Evolutionary conservation across 192 early-diverging fungal genomes (phyloP), one percentile per base, ranked within the genome.

Genomic region (Coemansia sp.): DNA sequence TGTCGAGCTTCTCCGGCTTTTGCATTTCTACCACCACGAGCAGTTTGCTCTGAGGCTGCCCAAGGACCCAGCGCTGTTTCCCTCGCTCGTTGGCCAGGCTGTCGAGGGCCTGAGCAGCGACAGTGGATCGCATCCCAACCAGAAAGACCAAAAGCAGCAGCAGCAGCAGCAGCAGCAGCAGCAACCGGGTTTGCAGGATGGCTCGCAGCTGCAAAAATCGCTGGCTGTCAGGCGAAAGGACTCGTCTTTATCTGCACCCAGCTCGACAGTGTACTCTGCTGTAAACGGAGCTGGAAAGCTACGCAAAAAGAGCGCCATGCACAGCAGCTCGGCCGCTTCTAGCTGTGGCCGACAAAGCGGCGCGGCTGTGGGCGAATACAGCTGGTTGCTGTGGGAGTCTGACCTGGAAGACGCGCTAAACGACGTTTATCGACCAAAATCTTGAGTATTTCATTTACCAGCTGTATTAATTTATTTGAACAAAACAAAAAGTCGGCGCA

Each of bases 331-430:
- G 20, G 3, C 28, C 3, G 55, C 55, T 28, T 45, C 52, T 33
- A 65, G 22, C 20, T 33, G 56, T 8, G 48, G 39, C n/a, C 51
- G 34, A 45, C 53, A 66, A 18, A 61, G 48, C 54, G 55, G 59
- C 15, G 56, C 60, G 7, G 65, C 48, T 8, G 59, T 59, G 22
- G 33, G 52, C 57, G 68, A 74, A 35, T 33, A 70, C 45, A 73
- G 61, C 48, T 83, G 80, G 80, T 37, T 74, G 66, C 45, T 63
- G 64, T 83, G 80, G 80, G 80, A 83, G 36, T 83, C 80, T 15
- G 80, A 83, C 18, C 63, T 83, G 4, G 80, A 83, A 48, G 75
- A 83, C 14, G 68, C 72, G 11, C 61, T 83, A 8, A 68, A 74
- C 11, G 71, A 83, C 2, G 74, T 76, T 8, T 70, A 66, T 32